These are phyloP conservation scores for Allium cepa DNA, from an alignment of 106 monocot genomes.

Conservation along the genomic window DNA sequence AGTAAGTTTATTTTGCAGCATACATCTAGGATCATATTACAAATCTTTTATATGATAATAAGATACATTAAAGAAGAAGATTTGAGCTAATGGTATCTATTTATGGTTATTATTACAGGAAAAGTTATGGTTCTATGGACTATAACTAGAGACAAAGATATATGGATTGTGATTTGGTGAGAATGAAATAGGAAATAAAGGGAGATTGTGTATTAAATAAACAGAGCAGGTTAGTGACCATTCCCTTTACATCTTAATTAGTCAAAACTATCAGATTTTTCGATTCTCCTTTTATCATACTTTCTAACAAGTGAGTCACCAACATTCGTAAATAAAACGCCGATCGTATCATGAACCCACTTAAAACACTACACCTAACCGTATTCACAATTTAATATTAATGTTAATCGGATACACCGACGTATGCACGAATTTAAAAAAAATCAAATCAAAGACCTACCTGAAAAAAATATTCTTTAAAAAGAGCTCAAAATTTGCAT, in stretches of 20 bases:
- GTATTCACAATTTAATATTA: constrained; percentile 7
- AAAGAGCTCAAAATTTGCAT: not conserved
- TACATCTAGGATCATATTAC: not conserved
- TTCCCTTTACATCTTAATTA: not conserved
- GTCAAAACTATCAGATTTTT: constrained; percentile 8
- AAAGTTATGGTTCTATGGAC: too few relatives aligned
- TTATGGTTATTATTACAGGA: too few relatives aligned
- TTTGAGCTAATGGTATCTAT: too few relatives aligned
- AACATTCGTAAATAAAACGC: constrained; percentile 10
- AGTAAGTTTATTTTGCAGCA: not conserved
- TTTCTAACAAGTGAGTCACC: constrained; percentile 10
- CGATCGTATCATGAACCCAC: constrained; percentile 1
- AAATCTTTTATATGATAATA: not conserved
- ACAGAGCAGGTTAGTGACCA: constrained; percentile 6
- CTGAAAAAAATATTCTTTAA: not conserved
- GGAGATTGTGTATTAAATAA: constrained; percentile 1
- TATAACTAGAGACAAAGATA: constrained; percentile 10
- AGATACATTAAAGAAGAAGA: too few relatives aligned
- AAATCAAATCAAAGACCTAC: not conserved
- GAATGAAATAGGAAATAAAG: constrained; percentile 2
- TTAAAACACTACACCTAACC: constrained; percentile 12
- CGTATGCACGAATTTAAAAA: not conserved
- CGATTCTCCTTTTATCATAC: not conserved
- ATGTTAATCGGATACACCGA: constrained; percentile 1
- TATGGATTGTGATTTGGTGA: constrained; percentile 5